These are phyloP conservation scores for Diaporthe ilicicola DNA, from an alignment of 2,329 filamentous ascomycete species.

Conservation along the genomic window DNA sequence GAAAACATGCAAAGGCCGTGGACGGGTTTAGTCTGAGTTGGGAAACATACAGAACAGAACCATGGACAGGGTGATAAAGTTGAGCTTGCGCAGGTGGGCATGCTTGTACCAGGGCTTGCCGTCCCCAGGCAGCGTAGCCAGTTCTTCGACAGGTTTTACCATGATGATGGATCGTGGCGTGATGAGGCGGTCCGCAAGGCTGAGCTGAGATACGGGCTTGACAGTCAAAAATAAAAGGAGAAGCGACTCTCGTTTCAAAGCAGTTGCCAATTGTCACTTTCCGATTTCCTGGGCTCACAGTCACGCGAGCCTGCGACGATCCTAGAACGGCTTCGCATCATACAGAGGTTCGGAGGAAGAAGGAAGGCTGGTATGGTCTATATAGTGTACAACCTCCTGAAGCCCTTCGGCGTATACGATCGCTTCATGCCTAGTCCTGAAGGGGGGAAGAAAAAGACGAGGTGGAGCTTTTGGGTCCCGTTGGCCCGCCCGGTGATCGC, in stretches of 20 bases:
- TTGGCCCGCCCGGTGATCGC: slow-evolving; percentile 13
- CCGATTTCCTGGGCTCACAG: too few relatives aligned
- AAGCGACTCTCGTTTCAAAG: neutral
- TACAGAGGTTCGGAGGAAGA: neutral
- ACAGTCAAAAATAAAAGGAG: neutral
- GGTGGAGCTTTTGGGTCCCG: neutral
- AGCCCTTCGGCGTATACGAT: neutral
- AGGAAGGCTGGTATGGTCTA: neutral
- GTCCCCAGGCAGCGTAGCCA: neutral
- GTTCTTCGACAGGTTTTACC: neutral
- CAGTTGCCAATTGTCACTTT: neutral
- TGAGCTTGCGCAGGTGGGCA: slow-evolving; percentile 10
- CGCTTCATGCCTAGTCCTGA: neutral
- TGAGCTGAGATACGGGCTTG: neutral
- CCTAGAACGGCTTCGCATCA: neutral
- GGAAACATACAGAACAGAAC: slow-evolving; percentile 18
- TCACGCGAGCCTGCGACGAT: neutral
- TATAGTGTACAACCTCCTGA: slow-evolving; percentile 18
- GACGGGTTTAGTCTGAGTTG: neutral
- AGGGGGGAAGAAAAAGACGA: neutral
- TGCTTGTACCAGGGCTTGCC: slow-evolving; percentile 23
- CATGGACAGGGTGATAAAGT: slow-evolving; percentile 22
- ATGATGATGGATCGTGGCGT: neutral
- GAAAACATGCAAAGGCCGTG: neutral
- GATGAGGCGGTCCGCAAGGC: neutral